Conservation (phyloP, 2,329 filamentous ascomycete species). For the Sporothrix dimorphospora region DNA sequence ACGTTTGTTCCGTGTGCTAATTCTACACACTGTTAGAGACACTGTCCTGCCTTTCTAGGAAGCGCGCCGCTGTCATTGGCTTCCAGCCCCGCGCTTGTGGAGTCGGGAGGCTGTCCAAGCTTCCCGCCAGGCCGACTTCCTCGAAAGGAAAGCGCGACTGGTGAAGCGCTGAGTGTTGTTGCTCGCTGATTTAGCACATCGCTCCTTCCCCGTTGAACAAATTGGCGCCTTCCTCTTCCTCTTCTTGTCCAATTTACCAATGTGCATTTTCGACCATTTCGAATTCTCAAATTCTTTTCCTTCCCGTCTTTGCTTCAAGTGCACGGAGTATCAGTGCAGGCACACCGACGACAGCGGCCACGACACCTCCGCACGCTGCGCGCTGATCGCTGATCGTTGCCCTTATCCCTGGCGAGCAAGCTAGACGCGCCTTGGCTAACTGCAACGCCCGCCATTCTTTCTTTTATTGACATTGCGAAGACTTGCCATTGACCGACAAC, state of each 20-base stretch:
- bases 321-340: background rate
- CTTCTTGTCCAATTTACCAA: background rate
- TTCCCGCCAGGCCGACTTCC: background rate
- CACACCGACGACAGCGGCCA: background rate
- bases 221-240: background rate
- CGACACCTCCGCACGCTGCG: slow-evolving; percentile 4
- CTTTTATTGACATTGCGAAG: slow-evolving; percentile 7
- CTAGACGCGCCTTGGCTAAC: slow-evolving; percentile 8
- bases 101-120: slow-evolving; percentile 14
- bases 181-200: slow-evolving; percentile 14
- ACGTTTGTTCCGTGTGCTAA: background rate
- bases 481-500: slow-evolving; percentile 5
- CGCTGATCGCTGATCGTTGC: slow-evolving; percentile 7
- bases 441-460: background rate
- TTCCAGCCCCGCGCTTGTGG: slow-evolving; percentile 17
- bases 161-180: slow-evolving; percentile 18
- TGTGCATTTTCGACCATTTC: background rate
- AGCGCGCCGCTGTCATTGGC: slow-evolving; percentile 19
- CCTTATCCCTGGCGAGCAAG: slow-evolving; percentile 23
- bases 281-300: background rate
- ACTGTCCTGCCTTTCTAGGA: slow-evolving; percentile 19
- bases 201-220: background rate
- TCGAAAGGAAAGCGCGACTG: slow-evolving; percentile 29
- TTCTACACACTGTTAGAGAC: slow-evolving; percentile 16
- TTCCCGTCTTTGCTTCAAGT: background rate